Conservation (phyloP, 2,329 filamentous ascomycete species). For the Fusarium brachygibbosum region DNA sequence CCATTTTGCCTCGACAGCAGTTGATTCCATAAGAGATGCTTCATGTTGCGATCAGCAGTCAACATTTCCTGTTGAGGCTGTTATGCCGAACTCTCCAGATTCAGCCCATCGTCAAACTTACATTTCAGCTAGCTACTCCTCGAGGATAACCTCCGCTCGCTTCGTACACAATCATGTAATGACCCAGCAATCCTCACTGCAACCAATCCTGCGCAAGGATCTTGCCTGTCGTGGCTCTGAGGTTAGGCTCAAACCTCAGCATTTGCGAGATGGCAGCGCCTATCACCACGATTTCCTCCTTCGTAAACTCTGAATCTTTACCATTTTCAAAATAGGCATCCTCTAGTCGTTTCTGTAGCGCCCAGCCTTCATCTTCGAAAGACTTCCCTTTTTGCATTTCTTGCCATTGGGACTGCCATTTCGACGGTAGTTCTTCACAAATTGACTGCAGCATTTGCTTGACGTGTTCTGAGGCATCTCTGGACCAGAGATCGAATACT, state of each 20-base stretch:
- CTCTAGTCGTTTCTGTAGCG: slow-evolving; percentile 36
- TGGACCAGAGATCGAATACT: slow-evolving; percentile 38
- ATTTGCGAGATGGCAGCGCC: slow-evolving; percentile 19
- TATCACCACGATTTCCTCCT: slow-evolving; percentile 7
- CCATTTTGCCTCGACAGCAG: too few species aligned
- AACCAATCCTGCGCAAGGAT: slow-evolving; percentile 28
- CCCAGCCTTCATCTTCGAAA: not conserved
- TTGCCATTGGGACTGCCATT: slow-evolving; percentile 35
- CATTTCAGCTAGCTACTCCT: not conserved
- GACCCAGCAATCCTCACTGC: not conserved
- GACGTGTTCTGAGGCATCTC: slow-evolving; percentile 15
- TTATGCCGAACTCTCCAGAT: not conserved
- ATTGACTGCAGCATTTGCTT: slow-evolving; percentile 36
- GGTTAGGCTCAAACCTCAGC: slow-evolving; percentile 41
- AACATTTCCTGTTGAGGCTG: not conserved
- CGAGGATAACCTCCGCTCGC: not conserved
- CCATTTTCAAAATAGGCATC: slow-evolving; percentile 31
- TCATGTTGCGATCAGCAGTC: not conserved
- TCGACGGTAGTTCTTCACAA: slow-evolving; percentile 25
- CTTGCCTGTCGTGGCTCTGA: slow-evolving; percentile 26
- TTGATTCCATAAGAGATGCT: not conserved
- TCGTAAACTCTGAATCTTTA: slow-evolving; percentile 16
- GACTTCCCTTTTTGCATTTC: slow-evolving; percentile 6
- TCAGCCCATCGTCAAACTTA: not conserved
- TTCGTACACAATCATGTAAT: not conserved